Evolutionary conservation across 2,329 filamentous ascomycete species (phyloP), one percentile per base, ranked within the genome.

Genomic region (Phaeosphaeria sp.): DNA sequence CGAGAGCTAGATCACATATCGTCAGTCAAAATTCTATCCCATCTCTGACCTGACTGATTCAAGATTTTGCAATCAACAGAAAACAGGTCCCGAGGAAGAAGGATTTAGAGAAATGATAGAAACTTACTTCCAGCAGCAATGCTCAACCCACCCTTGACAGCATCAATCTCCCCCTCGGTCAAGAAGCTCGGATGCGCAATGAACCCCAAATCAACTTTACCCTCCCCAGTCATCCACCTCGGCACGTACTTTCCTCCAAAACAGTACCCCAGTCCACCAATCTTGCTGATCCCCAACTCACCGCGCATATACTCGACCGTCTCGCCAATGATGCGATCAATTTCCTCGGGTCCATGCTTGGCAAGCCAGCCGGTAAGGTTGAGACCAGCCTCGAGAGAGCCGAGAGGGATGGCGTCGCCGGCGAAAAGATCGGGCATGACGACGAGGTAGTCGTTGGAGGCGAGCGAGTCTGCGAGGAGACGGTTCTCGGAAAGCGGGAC

Each of bases 171-270:
- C 2, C 86, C 85, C 61, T 87, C 81, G 3, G 86, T 82, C 22
- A 92, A 83, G 61, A 88, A 89, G 8, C 87, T 90, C 0, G 90
- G 91, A 74, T 93, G 90, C 1, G 90, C 90, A 20, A 86, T 74
- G 76, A 84, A 93, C 42, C 89, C 90, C 53, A 84, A 88, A 44
- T 89, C 80, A 63, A 92, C 49, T 4, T n/a, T 39, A 17, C 66
- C 65, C 8, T 60, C 80, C 58, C 85, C 86, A 53, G 78, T 78
- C 4, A 85, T 82, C 79, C 88, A 88, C 25, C 90, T 86, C 47
- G 84, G 81, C 24, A 91, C 86, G 74, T 91, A 93, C 85, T 91
- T 91, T 54, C 84, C 90, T 47, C 90, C 90, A 64, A 92, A 90
- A 77, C 90, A 92, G 78, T 92, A 92, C 0, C 90, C 90, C 0